Evolutionary conservation across 257 asterid genomes (phyloP), one percentile per base, ranked within the genome.

Genomic region (Parsonsia alboflavescens): DNA sequence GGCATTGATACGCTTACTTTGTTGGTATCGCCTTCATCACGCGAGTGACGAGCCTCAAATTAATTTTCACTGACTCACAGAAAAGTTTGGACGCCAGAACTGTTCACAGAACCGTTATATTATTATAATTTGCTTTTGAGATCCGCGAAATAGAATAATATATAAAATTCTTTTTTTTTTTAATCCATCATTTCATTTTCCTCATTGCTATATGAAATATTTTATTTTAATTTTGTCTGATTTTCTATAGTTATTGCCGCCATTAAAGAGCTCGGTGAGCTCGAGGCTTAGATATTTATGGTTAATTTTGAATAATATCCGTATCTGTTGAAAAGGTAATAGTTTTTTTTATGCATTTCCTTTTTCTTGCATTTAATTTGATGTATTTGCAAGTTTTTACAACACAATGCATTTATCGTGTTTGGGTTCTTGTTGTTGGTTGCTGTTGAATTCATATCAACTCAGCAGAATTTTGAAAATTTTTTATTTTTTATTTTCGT

Each of bases 1-100:
- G 74, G 64, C 5, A 5, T 0, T 0, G 6, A 15, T 19, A 52
- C 15, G 16, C 17, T 0, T 12, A 19, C 36, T 63, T 42, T 41
- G 62, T 24, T 73, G 54, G 72, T 6, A 10, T 7, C 24, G 66
- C 72, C 63, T 16, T 16, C 33, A 36, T 53, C 73, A 64, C 52
- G 73, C 78, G 39, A 48, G 66, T 65, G 78, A 65, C 56, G 66
- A 64, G 63, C 52, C 45, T 50, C 73, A 49, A 65, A 52, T 65
- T 36, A 74, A 50, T 73, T 49, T 64, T 52, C 78, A 72, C 76
- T 64, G 33, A 50, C 72, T 22, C 49, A 64, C 72, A 7, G 52
- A 7, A 6, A 39, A 15, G 1, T 7, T 21, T 6, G 33, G 72
- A 62, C 64, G 77, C 46, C 78, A 74, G n/a, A 26, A 22, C 10